Base-by-base conservation (phyloP, 1,284 basidiomycete genomes). In the Boletus semigastroideus region DNA sequence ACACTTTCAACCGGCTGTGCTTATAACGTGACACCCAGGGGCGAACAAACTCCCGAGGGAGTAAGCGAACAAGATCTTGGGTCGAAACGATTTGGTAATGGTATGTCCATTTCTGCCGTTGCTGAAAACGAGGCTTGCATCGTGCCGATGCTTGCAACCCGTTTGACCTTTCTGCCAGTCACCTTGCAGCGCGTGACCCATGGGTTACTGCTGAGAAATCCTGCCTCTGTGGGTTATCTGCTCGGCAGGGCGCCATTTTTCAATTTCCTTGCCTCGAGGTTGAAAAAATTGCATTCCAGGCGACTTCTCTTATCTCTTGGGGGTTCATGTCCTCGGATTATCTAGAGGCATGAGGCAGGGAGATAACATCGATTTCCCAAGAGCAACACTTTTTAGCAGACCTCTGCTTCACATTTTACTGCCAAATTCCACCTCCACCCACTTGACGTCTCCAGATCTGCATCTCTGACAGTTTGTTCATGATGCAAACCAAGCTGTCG, bases 401-500 rank as follows among this genome's bases (percentile, higher is more conserved):
- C 28, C 25, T 20, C 31, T 9, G 27, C 17, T 2, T 46, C 12
- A 9, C 37, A 59, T 22, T 6, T 46, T 46, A 45, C 34, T 27
- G 6, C 20, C n/a, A 54, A n/a, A 11, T 11, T 27, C 31, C 7
- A 41, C 17, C 34, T 14, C 2, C 22, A 39, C 12, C 34, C 36
- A 16, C 37, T 42, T 14, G 33, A 25, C 19, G 16, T 17, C n/a
- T 22, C 39, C 39, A 4, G 16, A 5, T 13, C 44, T 42, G 42
- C 38, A 25, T 39, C 40, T 40, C 52, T 37, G 22, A 42, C 13
- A 1, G 1, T 52, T 37, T 28, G 34, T 40, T 19, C 46, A 55
- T 48, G 27, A 75, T 78, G 74, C 70, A 67, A 44, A 40, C 51
- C 36, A 45, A 50, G 14, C 44, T 53, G 34, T 51, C 53, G 48